phyloP scores from a whole-genome alignment of 352 stramenopile species.

The Globisporangium solare region DNA sequence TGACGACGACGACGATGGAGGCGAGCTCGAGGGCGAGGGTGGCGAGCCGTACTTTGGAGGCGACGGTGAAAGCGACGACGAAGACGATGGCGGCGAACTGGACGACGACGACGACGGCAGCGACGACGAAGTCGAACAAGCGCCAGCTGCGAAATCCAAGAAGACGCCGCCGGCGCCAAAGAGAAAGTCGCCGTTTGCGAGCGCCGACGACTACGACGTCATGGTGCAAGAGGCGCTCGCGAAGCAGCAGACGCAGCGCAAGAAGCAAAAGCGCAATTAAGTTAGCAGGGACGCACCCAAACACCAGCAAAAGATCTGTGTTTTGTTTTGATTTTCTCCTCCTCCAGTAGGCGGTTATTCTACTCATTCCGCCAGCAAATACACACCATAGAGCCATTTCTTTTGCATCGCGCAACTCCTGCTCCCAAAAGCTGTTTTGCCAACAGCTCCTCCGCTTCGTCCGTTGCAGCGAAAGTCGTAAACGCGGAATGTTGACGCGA shows the following conservation, averaged over 20 bases:
- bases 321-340: too few relatives aligned
- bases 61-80: conserved; percentile 36
- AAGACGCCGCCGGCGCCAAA: conserved; percentile 45
- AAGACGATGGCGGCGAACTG: conserved; percentile 12
- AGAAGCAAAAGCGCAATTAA: conserved; percentile 36
- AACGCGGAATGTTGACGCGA: too few relatives aligned
- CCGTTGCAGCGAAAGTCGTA: too few relatives aligned
- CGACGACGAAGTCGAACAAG: conserved; percentile 27
- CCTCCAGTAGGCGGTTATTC: too few relatives aligned
- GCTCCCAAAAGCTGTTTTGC: too few relatives aligned
- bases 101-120: conserved; percentile 27
- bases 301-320: too few relatives aligned
- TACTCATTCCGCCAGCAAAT: too few relatives aligned
- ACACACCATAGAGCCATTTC: too few relatives aligned
- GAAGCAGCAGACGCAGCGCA: conserved; percentile 41
- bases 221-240: conserved; percentile 61
- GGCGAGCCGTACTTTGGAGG: conserved; percentile 30
- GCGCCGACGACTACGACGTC: conserved; percentile 69
- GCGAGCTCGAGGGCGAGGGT: conserved; percentile 13
- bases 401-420: too few relatives aligned
- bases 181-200: conserved; percentile 71
- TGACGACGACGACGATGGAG: conserved; percentile 33
- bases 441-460: too few relatives aligned
- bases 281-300: neutral
- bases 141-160: conserved; percentile 36